Percentiles rank a stretch among this genome's conserved stretches.
phyloP scores from a whole-genome alignment of 495 filamentous ascomycete genomes.

The Podospora tetraspora region DNA sequence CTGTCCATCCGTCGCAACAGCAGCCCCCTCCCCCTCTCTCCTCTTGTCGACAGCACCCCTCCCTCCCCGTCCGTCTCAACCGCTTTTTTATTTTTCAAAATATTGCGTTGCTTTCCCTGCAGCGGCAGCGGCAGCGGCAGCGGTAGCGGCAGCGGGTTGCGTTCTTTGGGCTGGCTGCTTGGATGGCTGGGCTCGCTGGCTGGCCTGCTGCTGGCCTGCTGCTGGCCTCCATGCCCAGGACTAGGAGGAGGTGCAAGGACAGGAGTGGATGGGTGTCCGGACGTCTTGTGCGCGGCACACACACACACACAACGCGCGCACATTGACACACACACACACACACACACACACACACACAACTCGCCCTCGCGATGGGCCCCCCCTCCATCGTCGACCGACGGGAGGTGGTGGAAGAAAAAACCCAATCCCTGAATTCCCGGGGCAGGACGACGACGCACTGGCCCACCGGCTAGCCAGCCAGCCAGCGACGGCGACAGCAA shows the following conservation, averaged over 20 bases:
- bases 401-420: neutral
- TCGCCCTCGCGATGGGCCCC: conserved; percentile 11
- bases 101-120: neutral
- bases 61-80: neutral
- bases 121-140: neutral
- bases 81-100: neutral
- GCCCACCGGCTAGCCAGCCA: conserved; percentile 15
- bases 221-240: conserved; percentile 8
- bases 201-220: neutral
- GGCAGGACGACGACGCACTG: conserved; percentile 23
- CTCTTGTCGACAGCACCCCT: neutral
- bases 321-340: neutral
- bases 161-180: neutral
- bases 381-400: neutral
- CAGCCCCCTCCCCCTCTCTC: neutral
- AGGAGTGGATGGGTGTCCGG: neutral
- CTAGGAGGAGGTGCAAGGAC: neutral
- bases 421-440: conserved; percentile 7
- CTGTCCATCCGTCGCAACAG: neutral
- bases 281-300: neutral
- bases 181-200: neutral
- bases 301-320: neutral
- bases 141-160: neutral
- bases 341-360: neutral
- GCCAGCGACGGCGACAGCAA: conserved; percentile 13